Base-by-base conservation (phyloP, 371 early-diverging fungal genomes). In the Mucor piriformis region DNA sequence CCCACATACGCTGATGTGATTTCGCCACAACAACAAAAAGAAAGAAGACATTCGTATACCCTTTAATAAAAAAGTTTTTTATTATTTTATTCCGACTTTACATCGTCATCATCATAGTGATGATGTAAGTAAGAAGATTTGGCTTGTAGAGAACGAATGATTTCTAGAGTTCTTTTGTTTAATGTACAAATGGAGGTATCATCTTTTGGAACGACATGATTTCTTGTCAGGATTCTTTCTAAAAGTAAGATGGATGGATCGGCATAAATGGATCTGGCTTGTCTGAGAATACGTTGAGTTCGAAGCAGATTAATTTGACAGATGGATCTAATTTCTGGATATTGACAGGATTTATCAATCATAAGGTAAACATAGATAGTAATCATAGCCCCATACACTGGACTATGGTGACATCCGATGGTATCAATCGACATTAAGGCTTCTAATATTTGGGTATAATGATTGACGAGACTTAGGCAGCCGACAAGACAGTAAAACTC, bases 391-490 rank as follows among this genome's bases (percentile, higher is more conserved):
- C 73, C 79, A 44, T 75, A 72, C 0, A 71, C 61, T 0, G 79
- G 79, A 15, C 61, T 67, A n/a, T 75, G 70, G n/a, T 66, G 63
- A 57, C 79, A 78, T 20, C 70, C 71, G 6, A 63, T 57, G 0
- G 63, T 61, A 48, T 78, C 79, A 21, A 75, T 23, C 2, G 35
- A 32, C 8, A 58, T 57, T 15, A 75, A 48, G 10, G 65, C 42
- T 57, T 78, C 79, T 51, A 78, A 51, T 10, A 71, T 57, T 12
- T 59, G 58, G 50, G 75, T 78, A 59, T 73, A 75, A 24, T 65
- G 52, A 29, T 67, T 56, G 12, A 73, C 55, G 11, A 63, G 54
- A 7, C 49, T 38, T 21, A 78, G 38, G 37, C 66, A 66, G 2
- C 67, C 61, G 0, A 71, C 59, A 3, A 73, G 57, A 24, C 61